Evolutionary conservation across 2,329 filamentous ascomycete species (phyloP), one percentile per base, ranked within the genome.

Genomic region (Trichoderma guizhouense): DNA sequence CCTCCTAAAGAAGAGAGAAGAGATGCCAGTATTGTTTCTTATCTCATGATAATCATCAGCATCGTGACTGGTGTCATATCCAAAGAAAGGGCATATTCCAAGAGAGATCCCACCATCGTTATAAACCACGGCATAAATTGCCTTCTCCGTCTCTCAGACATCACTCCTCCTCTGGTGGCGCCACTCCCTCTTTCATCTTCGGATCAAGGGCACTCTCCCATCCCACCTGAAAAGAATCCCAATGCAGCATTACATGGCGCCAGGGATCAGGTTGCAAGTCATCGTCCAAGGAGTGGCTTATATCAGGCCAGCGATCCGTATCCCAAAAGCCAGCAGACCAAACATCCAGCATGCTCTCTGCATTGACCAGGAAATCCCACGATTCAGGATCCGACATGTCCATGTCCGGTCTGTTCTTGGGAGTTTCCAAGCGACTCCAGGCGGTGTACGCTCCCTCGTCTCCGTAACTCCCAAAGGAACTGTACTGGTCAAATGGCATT

Each of bases 321-420:
- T 74, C 65, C 74, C 74, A 75, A 12, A 75, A 39, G 8, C 71
- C 66, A 4, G 73, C 68, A 3, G 55, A 66, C 73, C 71, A 74
- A 1, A 74, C 18, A 36, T 73, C 73, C 15, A 75, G 30, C 9
- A 68, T 71, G 9, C 71, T 73, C 43, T 75, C 73, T 32, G 71
- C n/a, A 3, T 15, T 65, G 30, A 15, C 14, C 47, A 28, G 3
- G 6, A 66, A 30, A n/a, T 32, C 36, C 47, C 67, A 68, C 3
- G 39, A 43, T 2, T 11, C 9, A 6, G 62, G 12, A 4, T 11
- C 8, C 36, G 24, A n/a, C 21, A 28, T 6, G 24, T 6, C 57
- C 5, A 47, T 9, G 24, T 15, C 14, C 36, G 34, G 36, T 30
- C 9, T 34, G 26, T 12, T 18, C 1, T 8, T 2, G 15, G 24